These are phyloP conservation scores for Skeletonema marinoi DNA, from an alignment of 108 stramenopile genomes.

Conservation along the genomic window DNA sequence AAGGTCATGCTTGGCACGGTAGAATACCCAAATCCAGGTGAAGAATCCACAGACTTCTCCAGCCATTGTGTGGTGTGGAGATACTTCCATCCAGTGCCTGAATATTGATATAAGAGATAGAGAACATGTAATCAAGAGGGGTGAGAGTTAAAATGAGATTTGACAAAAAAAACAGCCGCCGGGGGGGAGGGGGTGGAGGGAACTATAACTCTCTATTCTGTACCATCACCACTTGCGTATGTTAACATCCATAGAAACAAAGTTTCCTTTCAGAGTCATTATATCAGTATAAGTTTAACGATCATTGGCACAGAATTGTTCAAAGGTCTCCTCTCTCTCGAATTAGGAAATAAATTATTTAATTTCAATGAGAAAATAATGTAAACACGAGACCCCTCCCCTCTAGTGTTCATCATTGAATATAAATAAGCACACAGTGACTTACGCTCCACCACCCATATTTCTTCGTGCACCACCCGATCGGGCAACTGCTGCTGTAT, in stretches of 20 bases:
- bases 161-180: background rate
- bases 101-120: background rate
- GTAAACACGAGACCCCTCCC: background rate
- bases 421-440: background rate
- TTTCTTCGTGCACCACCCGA: slow-evolving; percentile 13
- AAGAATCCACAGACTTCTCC: slow-evolving; percentile 79
- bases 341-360: background rate
- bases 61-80: slow-evolving; percentile 25
- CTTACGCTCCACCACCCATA: slow-evolving; percentile 44
- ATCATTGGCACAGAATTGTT: background rate
- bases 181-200: background rate
- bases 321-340: background rate
- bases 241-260: slow-evolving; percentile 1
- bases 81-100: slow-evolving; percentile 55
- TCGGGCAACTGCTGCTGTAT: background rate
- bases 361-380: no score
- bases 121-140: background rate
- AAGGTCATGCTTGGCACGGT: slow-evolving; percentile 72
- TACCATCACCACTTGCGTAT: background rate
- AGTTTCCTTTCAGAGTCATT: slow-evolving; percentile 1
- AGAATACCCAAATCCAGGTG: slow-evolving; percentile 87
- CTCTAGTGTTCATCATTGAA: background rate
- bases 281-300: slow-evolving; percentile 3
- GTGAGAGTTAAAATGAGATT: background rate
- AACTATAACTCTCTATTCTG: background rate